These are phyloP conservation scores for Tritrichomonas musculus DNA, from an alignment of 208 protist species.

Conservation along the genomic window DNA sequence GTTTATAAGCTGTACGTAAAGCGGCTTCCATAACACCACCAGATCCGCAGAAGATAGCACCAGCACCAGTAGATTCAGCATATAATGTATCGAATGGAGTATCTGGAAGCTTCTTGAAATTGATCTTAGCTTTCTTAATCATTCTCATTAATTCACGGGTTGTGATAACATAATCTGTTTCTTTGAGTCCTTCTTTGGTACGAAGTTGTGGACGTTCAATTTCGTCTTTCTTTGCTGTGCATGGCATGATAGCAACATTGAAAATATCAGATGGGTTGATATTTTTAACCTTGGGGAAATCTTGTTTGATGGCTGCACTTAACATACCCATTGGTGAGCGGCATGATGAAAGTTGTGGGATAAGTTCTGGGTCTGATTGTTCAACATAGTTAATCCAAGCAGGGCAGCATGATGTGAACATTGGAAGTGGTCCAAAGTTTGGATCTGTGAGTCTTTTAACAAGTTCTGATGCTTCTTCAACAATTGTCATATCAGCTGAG, in stretches of 20 bases:
- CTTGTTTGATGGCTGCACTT: not conserved
- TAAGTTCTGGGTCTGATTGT: not conserved
- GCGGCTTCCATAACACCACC: constrained; percentile 57
- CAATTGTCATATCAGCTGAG: constrained; percentile 49
- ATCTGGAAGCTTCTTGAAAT: constrained; percentile 20
- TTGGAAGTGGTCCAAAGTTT: constrained; percentile 39
- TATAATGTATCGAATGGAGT: constrained; percentile 42
- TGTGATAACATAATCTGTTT: constrained; percentile 37
- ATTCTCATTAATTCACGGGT: constrained; percentile 32
- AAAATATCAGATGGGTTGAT: not conserved
- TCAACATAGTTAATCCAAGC: constrained; percentile 49
- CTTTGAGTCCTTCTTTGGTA: not conserved
- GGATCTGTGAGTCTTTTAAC: constrained; percentile 35
- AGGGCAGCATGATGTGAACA: constrained; percentile 53
- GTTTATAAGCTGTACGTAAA: constrained; percentile 34
- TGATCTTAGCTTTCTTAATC: not conserved
- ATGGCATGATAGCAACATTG: constrained; percentile 47
- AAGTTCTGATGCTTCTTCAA: constrained; percentile 51
- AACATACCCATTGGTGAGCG: not conserved
- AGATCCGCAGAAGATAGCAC: constrained; percentile 44
- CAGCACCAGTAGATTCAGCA: constrained; percentile 45
- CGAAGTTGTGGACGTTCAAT: not conserved
- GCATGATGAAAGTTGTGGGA: constrained; percentile 4
- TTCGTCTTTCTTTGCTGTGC: constrained; percentile 48
- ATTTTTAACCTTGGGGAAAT: not conserved